Evolutionary conservation across 352 stramenopile species (phyloP).

Genomic region (Pythium dissotocum): DNA sequence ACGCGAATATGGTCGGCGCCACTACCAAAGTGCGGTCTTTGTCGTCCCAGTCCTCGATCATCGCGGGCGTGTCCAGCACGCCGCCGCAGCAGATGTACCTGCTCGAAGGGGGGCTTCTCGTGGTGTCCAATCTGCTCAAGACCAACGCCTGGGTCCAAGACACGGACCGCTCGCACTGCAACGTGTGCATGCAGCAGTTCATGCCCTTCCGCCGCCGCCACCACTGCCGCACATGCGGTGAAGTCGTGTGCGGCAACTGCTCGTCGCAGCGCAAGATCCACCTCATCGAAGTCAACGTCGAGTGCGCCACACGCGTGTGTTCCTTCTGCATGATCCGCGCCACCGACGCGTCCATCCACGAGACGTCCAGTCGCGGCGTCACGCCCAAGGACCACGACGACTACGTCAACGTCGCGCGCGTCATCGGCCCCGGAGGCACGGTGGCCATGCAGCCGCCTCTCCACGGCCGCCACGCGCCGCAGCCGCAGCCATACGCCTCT

Average conservation of each 20-base stretch:
- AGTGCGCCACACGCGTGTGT: constrained; percentile 74
- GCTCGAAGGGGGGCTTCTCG: constrained; percentile 67
- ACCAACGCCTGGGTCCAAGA: constrained; percentile 72
- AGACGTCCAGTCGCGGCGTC: constrained; percentile 35
- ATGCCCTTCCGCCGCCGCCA: constrained; percentile 73
- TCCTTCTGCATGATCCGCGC: constrained; percentile 83
- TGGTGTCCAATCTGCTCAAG: constrained; percentile 68
- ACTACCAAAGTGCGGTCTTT: constrained; percentile 14
- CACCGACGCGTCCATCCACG: constrained; percentile 67
- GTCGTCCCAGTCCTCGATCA: constrained; percentile 17
- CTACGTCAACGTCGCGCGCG: neutral
- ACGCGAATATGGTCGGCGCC: neutral
- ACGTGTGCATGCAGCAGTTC: constrained; percentile 82
- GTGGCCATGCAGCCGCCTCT: neutral
- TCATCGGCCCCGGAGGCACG: neutral
- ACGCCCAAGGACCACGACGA: neutral
- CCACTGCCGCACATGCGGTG: constrained; percentile 81
- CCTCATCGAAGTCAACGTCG: constrained; percentile 77
- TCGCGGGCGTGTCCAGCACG: constrained; percentile 14
- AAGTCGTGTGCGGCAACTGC: constrained; percentile 72
- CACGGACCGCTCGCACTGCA: constrained; percentile 73
- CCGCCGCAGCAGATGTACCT: constrained; percentile 72
- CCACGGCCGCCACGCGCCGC: neutral
- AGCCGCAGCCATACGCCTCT: neutral
- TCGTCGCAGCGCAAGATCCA: constrained; percentile 72